Percentiles rank a stretch among this genome's conserved stretches.
These are phyloP conservation scores for Neopestalotiopsis sp. DNA, from an alignment of 2,329 filamentous ascomycete species.

Conservation along the genomic window DNA sequence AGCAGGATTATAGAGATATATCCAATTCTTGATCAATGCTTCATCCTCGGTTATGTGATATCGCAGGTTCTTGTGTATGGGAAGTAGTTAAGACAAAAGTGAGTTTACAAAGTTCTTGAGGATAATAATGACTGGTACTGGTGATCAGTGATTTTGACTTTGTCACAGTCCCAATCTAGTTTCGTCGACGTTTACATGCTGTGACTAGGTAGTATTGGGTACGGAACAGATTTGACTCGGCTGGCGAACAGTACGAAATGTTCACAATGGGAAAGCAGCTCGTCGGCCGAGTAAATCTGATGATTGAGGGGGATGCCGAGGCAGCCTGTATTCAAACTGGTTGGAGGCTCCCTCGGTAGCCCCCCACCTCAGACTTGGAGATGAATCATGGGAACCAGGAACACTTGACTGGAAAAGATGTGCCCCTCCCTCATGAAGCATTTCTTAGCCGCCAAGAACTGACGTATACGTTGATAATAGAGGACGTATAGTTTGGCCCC, in stretches of 20 bases:
- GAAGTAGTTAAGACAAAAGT: not conserved
- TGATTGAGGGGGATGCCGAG: constrained; percentile 7
- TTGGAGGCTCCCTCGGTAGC: not conserved
- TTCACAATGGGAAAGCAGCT: constrained; percentile 7
- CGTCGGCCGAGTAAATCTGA: not conserved
- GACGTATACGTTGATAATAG: not conserved
- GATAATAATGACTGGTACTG: not conserved
- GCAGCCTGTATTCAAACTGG: not conserved
- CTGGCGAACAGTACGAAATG: not conserved
- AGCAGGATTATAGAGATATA: too few species aligned
- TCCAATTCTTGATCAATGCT: too few species aligned
- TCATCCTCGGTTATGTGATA: too few species aligned
- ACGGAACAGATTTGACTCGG: not conserved
- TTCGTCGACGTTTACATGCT: not conserved
- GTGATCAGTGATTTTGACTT: not conserved
- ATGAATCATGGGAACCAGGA: constrained; percentile 11
- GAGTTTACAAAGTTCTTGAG: not conserved
- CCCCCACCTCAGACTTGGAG: not conserved
- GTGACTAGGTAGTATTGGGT: not conserved
- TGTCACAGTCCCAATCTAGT: not conserved
- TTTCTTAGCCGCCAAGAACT: not conserved
- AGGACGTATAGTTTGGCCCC: not conserved
- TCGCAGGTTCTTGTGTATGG: not conserved
- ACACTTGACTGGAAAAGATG: not conserved
- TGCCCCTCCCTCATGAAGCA: not conserved